Evolutionary conservation across 495 filamentous ascomycete species (phyloP).

Genomic region (Penicillium ochrochloron): DNA sequence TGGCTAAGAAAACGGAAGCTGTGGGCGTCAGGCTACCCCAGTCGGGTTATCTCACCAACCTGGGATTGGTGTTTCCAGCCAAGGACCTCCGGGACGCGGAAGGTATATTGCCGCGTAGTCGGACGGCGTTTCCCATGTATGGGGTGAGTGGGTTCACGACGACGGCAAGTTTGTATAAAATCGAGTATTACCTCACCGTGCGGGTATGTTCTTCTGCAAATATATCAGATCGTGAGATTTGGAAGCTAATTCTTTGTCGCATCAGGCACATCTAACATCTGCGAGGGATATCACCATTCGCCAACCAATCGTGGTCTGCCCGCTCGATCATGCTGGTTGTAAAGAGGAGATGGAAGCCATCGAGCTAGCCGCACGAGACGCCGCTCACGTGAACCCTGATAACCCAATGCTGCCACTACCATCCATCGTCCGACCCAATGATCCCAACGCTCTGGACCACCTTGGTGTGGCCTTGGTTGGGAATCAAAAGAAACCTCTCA

Average conservation of each 20-base stretch:
- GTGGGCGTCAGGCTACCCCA: slow-evolving; percentile 85
- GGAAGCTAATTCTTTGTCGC: slow-evolving; percentile 16
- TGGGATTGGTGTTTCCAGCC: slow-evolving; percentile 88
- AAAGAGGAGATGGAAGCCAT: slow-evolving; percentile 99
- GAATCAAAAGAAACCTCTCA: slow-evolving; percentile 83
- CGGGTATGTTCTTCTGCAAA: slow-evolving; percentile 63
- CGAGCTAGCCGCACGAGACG: slow-evolving; percentile 91
- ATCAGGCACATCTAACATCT: slow-evolving; percentile 85
- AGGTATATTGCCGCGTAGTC: slow-evolving; percentile 83
- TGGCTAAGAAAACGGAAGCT: slow-evolving; percentile 81
- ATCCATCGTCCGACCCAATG: slow-evolving; percentile 76
- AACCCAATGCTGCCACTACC: slow-evolving; percentile 87
- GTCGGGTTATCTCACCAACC: slow-evolving; percentile 85
- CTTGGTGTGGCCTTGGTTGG: slow-evolving; percentile 86
- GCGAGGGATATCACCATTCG: slow-evolving; percentile 89
- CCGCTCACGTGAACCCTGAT: slow-evolving; percentile 79
- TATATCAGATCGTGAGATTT: no score
- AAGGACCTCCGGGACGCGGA: slow-evolving; percentile 88
- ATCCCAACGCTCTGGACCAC: slow-evolving; percentile 73
- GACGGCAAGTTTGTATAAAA: slow-evolving; percentile 92
- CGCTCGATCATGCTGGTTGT: slow-evolving; percentile 91
- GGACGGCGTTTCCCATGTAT: slow-evolving; percentile 87
- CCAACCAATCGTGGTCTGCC: slow-evolving; percentile 95
- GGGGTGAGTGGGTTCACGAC: slow-evolving; percentile 90
- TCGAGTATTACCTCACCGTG: slow-evolving; percentile 93